Evolutionary conservation across 148 eudicot species (phyloP), one percentile per base, ranked within the genome.

Genomic region (Pharnaceum exiguum): DNA sequence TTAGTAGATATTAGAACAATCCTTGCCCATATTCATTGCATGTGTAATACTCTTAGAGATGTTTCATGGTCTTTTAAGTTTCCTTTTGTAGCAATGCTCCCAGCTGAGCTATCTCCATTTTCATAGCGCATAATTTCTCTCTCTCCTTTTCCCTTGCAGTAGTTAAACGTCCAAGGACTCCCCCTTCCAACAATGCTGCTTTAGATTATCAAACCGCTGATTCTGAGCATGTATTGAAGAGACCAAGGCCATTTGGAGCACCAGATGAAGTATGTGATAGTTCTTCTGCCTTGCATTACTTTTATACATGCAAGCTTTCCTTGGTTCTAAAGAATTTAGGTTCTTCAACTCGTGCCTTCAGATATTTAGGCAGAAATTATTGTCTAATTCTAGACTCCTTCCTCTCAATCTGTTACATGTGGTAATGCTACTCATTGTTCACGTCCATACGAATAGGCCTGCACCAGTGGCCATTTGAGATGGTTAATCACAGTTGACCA

Each of bases 201-300:
- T 68, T 80, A 55, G 94, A 85, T 61, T 89, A 83, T 70, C 94
- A 85, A 72, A 77, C 87, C 51, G 94, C 87, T 60, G 94, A 89
- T 65, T 85, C 87, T 46, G 96, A 89, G 21, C 94, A 75, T 37
- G 87, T 74, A 46, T 46, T 83, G 75, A 89, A 85, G 74, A 85
- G 90, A 71, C 33, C 82, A 40, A 85, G 90, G 53, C 80, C 87
- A 33, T 80, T 83, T 60, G 90, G 85, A 51, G 68, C 70, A 59
- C 71, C 82, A 17, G 94, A 85, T 46, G 93, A 89, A 60, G 89
- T 85, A 80, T 64, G 76, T 64, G 42, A 10, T 27, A 52, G 43
- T 61, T 28, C 40, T 59, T 53, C n/a, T 68, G 51, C 64, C 49
- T 5, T 42, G 5, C 60, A 53, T 69, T 25, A 35, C 31, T 23